phyloP scores from a whole-genome alignment of 176 grass and related monocot species.

The Secale cereale region DNA sequence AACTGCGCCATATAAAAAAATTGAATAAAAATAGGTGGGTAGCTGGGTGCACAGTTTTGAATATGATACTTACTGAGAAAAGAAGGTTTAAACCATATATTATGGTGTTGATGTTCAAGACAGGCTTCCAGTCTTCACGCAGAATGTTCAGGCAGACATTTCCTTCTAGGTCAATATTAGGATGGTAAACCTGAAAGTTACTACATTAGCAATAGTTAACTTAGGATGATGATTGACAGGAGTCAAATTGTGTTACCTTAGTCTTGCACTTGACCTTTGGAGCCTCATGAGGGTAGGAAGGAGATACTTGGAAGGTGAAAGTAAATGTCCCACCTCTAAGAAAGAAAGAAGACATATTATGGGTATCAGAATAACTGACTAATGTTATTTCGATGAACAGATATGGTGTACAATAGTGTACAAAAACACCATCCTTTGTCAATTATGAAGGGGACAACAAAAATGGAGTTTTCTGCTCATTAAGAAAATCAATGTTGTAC shows the following conservation, averaged over 20 bases:
- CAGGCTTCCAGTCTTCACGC: conserved; percentile 78
- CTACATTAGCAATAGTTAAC: conserved; percentile 9
- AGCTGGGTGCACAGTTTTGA: too few species aligned
- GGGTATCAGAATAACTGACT: not conserved
- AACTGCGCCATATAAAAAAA: too few species aligned
- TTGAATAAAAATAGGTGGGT: too few species aligned
- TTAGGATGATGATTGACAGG: not conserved
- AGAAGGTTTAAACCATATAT: conserved; percentile 77
- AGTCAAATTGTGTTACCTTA: conserved; percentile 37
- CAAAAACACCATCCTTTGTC: not conserved
- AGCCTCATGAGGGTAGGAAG: conserved; percentile 68
- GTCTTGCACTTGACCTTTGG: conserved; percentile 82
- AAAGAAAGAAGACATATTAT: not conserved
- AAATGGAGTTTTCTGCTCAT: not conserved
- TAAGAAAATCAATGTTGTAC: not conserved
- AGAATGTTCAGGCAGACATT: conserved; percentile 81
- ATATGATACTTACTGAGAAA: conserved; percentile 41
- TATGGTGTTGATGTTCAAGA: conserved; percentile 69
- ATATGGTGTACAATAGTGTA: not conserved
- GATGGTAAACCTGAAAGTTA: conserved; percentile 63
- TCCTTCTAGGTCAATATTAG: conserved; percentile 81
- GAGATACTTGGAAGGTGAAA: conserved; percentile 70
- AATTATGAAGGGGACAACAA: not conserved
- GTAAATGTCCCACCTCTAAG: conserved; percentile 52
- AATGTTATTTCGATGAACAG: not conserved